Evolutionary conservation across 768 basidiomycete species (phyloP).

Genomic region (Amanita jacksonii): DNA sequence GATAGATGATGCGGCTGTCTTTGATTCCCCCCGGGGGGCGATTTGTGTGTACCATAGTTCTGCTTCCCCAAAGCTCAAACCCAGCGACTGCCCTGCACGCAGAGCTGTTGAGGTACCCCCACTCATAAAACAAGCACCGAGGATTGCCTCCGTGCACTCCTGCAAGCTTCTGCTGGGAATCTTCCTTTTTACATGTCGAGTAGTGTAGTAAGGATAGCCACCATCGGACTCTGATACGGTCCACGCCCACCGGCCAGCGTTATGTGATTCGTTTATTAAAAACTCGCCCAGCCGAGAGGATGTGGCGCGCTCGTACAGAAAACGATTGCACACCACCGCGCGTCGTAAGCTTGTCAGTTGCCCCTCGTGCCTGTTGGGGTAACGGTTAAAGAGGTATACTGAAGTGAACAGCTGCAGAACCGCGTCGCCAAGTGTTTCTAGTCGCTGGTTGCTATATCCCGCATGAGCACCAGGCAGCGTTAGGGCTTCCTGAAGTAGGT

Average conservation of each 20-base stretch:
- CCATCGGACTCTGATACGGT: slow-evolving; percentile 26
- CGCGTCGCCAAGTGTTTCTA: slow-evolving; percentile 84
- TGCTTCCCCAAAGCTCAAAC: slow-evolving; percentile 64
- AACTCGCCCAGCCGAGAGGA: slow-evolving; percentile 53
- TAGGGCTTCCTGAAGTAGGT: slow-evolving; percentile 61
- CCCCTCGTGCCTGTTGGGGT: slow-evolving; percentile 74
- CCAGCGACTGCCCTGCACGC: slow-evolving; percentile 50
- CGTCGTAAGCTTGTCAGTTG: slow-evolving; percentile 62
- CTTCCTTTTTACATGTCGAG: slow-evolving; percentile 30
- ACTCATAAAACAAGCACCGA: slow-evolving; percentile 67
- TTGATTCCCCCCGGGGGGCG: slow-evolving; percentile 12
- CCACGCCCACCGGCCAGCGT: slow-evolving; percentile 51
- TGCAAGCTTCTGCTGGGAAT: slow-evolving; percentile 67
- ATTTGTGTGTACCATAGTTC: slow-evolving; percentile 62
- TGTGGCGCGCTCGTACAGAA: slow-evolving; percentile 57
- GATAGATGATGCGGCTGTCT: slow-evolving; percentile 22
- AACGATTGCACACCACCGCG: slow-evolving; percentile 60
- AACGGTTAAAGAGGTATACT: slow-evolving; percentile 69
- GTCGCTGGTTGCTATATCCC: slow-evolving; percentile 71
- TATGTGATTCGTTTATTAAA: slow-evolving; percentile 50
- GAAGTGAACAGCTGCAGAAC: slow-evolving; percentile 71
- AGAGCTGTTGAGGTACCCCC: slow-evolving; percentile 69
- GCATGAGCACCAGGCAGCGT: slow-evolving; percentile 59
- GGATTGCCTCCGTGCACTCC: slow-evolving; percentile 81
- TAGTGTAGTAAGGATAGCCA: slow-evolving; percentile 6